Percentiles rank a stretch among this genome's conserved stretches.
phyloP scores from a whole-genome alignment of 768 basidiomycete species.

The Kwoniella sp. region DNA sequence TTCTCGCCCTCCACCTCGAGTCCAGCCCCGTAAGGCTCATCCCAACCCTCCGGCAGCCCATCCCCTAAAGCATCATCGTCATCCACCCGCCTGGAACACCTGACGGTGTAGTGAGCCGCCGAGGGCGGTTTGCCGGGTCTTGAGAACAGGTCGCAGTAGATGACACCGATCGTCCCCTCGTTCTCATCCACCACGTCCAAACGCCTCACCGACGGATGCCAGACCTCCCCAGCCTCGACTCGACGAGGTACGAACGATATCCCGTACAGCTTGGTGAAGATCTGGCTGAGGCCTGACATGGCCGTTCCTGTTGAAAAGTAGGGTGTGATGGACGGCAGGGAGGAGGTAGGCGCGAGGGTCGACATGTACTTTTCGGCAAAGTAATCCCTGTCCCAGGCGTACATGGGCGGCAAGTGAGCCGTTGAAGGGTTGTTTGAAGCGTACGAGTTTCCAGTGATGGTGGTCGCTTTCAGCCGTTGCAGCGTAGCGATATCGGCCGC shows the following conservation, averaged over 20 bases:
- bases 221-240: slow-evolving; percentile 71
- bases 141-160: slow-evolving; percentile 88
- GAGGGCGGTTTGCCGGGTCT: slow-evolving; percentile 79
- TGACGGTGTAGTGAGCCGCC: slow-evolving; percentile 95
- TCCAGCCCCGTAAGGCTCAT: slow-evolving; percentile 27
- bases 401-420: slow-evolving; percentile 56
- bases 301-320: slow-evolving; percentile 76
- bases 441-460: slow-evolving; percentile 53
- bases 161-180: slow-evolving; percentile 81
- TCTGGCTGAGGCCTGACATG: slow-evolving; percentile 81
- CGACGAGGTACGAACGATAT: slow-evolving; percentile 66
- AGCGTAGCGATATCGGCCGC: slow-evolving; percentile 64
- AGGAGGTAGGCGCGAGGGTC: slow-evolving; percentile 51
- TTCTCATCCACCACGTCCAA: slow-evolving; percentile 88
- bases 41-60: slow-evolving; percentile 45
- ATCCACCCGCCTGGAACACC: slow-evolving; percentile 86
- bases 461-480: slow-evolving; percentile 64
- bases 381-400: slow-evolving; percentile 97
- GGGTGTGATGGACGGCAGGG: slow-evolving; percentile 60
- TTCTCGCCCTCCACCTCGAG: slow-evolving; percentile 52
- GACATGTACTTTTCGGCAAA: slow-evolving; percentile 57
- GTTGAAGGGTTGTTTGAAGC: slow-evolving; percentile 5
- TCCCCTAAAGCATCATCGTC: slow-evolving; percentile 79
- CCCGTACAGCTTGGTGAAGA: slow-evolving; percentile 84
- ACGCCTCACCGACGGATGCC: slow-evolving; percentile 84